Conservation (phyloP, 1,139 yeast genomes). For the Zhuliangozyma blackwelliae region DNA sequence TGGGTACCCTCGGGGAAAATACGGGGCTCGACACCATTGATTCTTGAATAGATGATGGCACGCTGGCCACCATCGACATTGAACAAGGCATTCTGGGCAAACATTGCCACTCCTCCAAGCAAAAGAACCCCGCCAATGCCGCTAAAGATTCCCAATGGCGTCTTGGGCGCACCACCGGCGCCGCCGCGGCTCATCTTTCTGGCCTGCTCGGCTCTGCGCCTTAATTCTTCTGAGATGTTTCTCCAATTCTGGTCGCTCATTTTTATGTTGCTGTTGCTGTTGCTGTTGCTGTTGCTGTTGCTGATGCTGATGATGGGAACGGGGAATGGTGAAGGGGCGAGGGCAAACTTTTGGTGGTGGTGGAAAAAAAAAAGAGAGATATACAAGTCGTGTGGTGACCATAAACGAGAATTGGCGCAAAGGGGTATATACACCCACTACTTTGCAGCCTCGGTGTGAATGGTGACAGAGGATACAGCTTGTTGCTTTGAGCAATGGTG, state of each 20-base stretch:
- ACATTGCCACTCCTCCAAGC: slow-evolving; percentile 66
- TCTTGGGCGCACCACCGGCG: slow-evolving; percentile 29
- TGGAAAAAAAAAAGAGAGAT: too few relatives aligned
- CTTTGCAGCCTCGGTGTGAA: too few relatives aligned
- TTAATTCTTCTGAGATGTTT: slow-evolving; percentile 59
- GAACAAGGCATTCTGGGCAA: slow-evolving; percentile 74
- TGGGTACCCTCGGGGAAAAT: slow-evolving; percentile 96
- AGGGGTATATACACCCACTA: too few relatives aligned
- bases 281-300: too few relatives aligned
- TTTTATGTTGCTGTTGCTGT: not conserved
- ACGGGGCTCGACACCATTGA: slow-evolving; percentile 80
- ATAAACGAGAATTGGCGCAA: too few relatives aligned
- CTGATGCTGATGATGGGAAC: too few relatives aligned
- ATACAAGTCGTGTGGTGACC: too few relatives aligned
- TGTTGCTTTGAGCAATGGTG: too few relatives aligned
- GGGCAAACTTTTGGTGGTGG: too few relatives aligned
- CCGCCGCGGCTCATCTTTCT: slow-evolving; percentile 11
- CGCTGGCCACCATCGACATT: slow-evolving; percentile 99
- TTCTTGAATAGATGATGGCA: slow-evolving; percentile 87
- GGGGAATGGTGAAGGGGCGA: too few relatives aligned
- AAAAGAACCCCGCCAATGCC: slow-evolving; percentile 76
- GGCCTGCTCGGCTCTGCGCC: slow-evolving; percentile 57
- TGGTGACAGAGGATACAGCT: too few relatives aligned
- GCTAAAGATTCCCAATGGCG: slow-evolving; percentile 58
- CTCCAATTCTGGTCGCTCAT: slow-evolving; percentile 65